Conservation (phyloP, 2,329 filamentous ascomycete species). For the Neofusicoccum sp. region DNA sequence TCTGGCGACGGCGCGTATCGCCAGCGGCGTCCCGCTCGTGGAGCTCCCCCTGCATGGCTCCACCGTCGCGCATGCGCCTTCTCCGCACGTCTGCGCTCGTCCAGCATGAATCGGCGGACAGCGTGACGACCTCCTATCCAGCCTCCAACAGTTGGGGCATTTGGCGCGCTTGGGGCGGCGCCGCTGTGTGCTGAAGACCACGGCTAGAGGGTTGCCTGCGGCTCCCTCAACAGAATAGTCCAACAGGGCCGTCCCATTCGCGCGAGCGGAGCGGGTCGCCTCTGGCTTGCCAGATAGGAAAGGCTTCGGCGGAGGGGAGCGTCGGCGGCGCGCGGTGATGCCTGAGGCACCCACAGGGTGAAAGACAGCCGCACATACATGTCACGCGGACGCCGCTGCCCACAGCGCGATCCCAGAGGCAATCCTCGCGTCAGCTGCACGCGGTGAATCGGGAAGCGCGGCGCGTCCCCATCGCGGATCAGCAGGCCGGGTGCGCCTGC, state of each 20-base stretch:
- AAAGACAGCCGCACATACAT: background rate
- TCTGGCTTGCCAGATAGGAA: background rate
- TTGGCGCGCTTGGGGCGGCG: background rate
- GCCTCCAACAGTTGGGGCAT: background rate
- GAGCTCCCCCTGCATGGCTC: slow-evolving; percentile 14
- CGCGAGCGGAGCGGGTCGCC: background rate
- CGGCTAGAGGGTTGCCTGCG: background rate
- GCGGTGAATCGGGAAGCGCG: background rate
- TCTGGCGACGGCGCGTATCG: background rate
- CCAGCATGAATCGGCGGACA: background rate
- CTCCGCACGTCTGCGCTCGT: background rate
- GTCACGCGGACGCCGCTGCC: background rate
- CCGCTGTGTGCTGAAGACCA: background rate
- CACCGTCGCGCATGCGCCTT: slow-evolving; percentile 9
- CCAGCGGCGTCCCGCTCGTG: background rate
- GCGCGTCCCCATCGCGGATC: background rate
- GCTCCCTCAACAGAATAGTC: background rate
- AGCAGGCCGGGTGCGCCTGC: slow-evolving; percentile 10
- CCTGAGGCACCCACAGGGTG: background rate
- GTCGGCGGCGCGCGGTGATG: background rate
- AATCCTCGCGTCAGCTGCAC: background rate
- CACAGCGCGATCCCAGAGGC: background rate
- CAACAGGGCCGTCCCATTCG: slow-evolving; percentile 1
- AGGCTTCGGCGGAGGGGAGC: slow-evolving; percentile 9
- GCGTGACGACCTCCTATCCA: background rate